phyloP scores from a whole-genome alignment of 768 basidiomycete species.

The Strobilomyces confusus region DNA sequence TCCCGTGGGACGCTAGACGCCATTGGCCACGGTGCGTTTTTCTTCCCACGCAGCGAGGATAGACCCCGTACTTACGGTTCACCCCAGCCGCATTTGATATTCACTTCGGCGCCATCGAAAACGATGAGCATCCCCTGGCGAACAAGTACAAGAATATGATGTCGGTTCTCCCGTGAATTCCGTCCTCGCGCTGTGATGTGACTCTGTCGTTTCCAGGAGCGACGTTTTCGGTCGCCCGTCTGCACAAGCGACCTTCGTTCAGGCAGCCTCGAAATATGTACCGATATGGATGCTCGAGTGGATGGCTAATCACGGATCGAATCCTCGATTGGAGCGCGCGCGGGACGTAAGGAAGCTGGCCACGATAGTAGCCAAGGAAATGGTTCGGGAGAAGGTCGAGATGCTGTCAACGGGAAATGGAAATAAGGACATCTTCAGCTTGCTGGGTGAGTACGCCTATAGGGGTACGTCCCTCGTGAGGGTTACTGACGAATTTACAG shows the following conservation, averaged over 20 bases:
- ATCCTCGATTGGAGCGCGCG: conserved; percentile 17
- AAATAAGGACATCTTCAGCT: conserved; percentile 21
- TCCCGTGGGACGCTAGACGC: conserved; percentile 48
- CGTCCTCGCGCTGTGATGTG: background rate
- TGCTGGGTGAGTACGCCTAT: conserved; percentile 43
- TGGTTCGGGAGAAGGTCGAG: conserved; percentile 19
- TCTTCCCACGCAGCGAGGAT: background rate
- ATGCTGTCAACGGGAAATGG: conserved; percentile 13
- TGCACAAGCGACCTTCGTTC: conserved; percentile 14
- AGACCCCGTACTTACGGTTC: background rate
- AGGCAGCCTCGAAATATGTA: conserved; percentile 11
- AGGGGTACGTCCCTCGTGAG: background rate
- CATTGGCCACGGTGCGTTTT: conserved; percentile 42
- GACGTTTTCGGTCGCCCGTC: conserved; percentile 20
- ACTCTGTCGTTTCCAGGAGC: background rate
- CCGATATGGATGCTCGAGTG: conserved; percentile 28
- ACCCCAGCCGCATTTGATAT: conserved; percentile 46
- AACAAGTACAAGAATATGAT: conserved; percentile 8
- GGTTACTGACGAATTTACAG: conserved; percentile 5
- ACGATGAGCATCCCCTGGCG: conserved; percentile 11
- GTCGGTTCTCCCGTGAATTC: conserved; percentile 6
- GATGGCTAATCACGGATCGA: conserved; percentile 28
- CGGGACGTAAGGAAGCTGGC: conserved; percentile 8
- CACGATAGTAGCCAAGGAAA: conserved; percentile 10
- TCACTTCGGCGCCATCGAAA: conserved; percentile 32